Base-by-base conservation (phyloP, 805 yeast genomes). In the Schwanniomyces pseudopolymorphus region DNA sequence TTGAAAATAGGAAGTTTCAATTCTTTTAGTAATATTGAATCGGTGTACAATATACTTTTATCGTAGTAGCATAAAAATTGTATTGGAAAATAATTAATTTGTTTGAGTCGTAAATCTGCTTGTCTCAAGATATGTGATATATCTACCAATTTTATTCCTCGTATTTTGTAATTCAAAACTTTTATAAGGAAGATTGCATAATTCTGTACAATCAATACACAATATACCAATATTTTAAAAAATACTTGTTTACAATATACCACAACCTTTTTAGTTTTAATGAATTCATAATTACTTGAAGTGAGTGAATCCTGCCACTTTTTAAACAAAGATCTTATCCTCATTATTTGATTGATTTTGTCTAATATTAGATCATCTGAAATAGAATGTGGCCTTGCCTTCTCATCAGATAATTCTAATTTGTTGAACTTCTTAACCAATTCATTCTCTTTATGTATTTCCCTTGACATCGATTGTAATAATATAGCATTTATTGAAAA, bases 81-180 rank as follows among this genome's bases (percentile, higher is more conserved):
- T 2, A 80, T 74, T 0, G 97, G 97, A 55, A 90, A 80, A 56
- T 80, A 84, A 54, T 87, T 80, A 13, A 89, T 61, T 55, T 91
- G 97, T 50, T 82, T 84, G 11, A 87, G 66, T 39, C 97, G 67
- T 24, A 89, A 67, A 60, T 89, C 96, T 1, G 90, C 68, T 61
- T 92, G 98, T 56, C 83, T 83, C 4, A 89, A 83, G 1, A 87
- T 77, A 2, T 84, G 85, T 13, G 88, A 84, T 0, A 72, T 39
- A 14, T 71, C 72, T 21, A 70, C 67, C 5, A 74, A 58, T 31
- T 63, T 66, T 6, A 46, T 27, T 4, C 57, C 53, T 5, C 44
- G 27, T 1, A 65, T 8, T 14, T 56, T 54, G 13, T 49, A 53
- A 52, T 75, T 74, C 40, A 75, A 55, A 2, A 58, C 14, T 8